phyloP scores from a whole-genome alignment of 2,329 filamentous ascomycete genomes.

The Diplodia scrobiculata region DNA sequence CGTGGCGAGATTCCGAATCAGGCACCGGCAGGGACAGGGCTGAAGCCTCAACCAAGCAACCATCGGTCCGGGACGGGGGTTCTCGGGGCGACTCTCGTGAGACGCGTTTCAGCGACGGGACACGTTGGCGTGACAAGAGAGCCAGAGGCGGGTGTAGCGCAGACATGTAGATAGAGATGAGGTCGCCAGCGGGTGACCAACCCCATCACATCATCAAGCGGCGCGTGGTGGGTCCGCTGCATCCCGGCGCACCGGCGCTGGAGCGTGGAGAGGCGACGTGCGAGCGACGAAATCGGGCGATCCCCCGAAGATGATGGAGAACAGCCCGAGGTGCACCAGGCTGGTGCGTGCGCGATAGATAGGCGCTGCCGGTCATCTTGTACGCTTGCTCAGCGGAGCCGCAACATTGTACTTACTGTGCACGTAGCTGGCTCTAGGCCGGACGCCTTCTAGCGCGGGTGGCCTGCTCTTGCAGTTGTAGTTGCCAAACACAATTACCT shows the following conservation, averaged over 20 bases:
- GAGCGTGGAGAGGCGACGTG: slow-evolving; percentile 5
- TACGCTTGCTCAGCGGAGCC: no score
- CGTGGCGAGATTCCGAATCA: not conserved
- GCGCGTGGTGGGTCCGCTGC: slow-evolving; percentile 1
- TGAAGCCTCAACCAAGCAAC: not conserved
- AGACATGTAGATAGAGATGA: slow-evolving; percentile 2
- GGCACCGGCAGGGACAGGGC: not conserved
- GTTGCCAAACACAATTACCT: slow-evolving; percentile 20
- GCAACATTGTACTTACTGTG: no score
- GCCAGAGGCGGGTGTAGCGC: not conserved
- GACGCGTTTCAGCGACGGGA: not conserved
- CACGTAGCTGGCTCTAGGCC: not conserved
- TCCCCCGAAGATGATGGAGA: not conserved
- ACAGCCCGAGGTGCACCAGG: no score
- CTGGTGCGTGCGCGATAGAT: no score
- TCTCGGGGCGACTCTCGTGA: not conserved
- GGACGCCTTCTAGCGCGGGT: not conserved
- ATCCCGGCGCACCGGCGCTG: not conserved
- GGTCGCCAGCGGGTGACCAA: slow-evolving; percentile 3
- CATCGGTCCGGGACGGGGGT: not conserved
- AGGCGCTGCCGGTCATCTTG: no score
- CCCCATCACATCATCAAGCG: slow-evolving; percentile 8
- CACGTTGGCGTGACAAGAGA: not conserved
- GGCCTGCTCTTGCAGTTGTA: not conserved
- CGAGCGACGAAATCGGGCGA: not conserved